Evolutionary conservation across 805 yeast species (phyloP).

Genomic region (Metschnikowia sp.): DNA sequence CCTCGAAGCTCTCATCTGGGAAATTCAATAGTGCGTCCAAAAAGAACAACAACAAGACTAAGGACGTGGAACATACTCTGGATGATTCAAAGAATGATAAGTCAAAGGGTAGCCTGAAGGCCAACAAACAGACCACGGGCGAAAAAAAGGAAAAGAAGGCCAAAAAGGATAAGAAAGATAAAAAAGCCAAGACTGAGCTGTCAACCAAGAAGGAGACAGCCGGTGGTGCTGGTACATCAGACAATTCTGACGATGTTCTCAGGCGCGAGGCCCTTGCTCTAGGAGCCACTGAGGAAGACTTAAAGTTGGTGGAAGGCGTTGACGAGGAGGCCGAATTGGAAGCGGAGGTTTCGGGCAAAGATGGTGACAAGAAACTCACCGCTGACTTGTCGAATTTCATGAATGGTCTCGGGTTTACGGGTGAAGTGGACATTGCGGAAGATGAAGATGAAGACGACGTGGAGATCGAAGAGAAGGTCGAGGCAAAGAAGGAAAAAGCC

Average conservation of each 20-base stretch:
- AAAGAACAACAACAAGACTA: neutral
- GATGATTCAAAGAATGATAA: neutral
- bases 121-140: neutral
- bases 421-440: conserved; percentile 14
- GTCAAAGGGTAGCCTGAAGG: neutral
- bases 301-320: conserved; percentile 57
- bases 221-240: conserved; percentile 1
- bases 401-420: conserved; percentile 63
- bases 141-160: neutral
- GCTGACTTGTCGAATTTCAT: conserved; percentile 60
- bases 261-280: conserved; percentile 73
- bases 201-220: conserved; percentile 8
- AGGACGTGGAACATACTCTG: neutral
- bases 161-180: neutral
- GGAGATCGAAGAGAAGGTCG: conserved; percentile 38
- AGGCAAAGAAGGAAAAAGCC: conserved; percentile 29
- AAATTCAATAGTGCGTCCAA: neutral
- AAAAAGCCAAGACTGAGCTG: conserved; percentile 17
- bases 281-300: conserved; percentile 86
- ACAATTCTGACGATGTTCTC: conserved; percentile 33
- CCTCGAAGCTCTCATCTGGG: conserved; percentile 41
- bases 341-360: conserved; percentile 38
- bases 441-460: conserved; percentile 29
- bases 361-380: conserved; percentile 41
- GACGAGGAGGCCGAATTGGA: conserved; percentile 52